A percentile compares a stretch with the other conserved stretches of the same genome.
phyloP scores from a whole-genome alignment of 2,329 filamentous ascomycete genomes.

The Fusarium scirpi region DNA sequence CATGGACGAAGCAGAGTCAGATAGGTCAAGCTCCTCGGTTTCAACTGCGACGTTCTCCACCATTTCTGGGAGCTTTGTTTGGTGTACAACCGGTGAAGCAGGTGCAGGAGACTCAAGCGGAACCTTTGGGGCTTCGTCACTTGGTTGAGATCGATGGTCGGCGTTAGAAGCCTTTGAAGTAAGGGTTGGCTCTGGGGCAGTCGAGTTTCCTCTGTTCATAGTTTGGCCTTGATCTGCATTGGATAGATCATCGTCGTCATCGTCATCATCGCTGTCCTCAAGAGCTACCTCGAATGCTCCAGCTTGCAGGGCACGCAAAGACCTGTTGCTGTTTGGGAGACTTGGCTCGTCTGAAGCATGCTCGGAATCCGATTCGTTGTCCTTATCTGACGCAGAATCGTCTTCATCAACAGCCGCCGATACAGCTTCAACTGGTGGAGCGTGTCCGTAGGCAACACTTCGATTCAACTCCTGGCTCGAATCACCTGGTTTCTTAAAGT shows the following conservation, averaged over 20 bases:
- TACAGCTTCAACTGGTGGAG: not conserved
- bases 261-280: not conserved
- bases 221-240: not conserved
- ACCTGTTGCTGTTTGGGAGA: not conserved
- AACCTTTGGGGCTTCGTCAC: not conserved
- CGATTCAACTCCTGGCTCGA: not conserved
- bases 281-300: not conserved
- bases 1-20: slow-evolving; percentile 10
- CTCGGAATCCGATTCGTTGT: slow-evolving; percentile 5
- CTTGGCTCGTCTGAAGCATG: slow-evolving; percentile 5
- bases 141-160: slow-evolving; percentile 5
- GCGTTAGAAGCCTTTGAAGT: not conserved
- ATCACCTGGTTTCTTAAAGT: not conserved
- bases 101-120: slow-evolving; percentile 3
- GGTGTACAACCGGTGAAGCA: not conserved
- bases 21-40: not conserved
- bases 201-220: not conserved
- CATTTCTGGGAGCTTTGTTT: not conserved
- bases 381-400: slow-evolving; percentile 3
- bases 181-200: not conserved
- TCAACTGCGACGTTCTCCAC: slow-evolving; percentile 1
- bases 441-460: not conserved
- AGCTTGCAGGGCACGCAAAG: not conserved
- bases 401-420: not conserved
- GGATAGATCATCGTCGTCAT: not conserved